phyloP scores from a whole-genome alignment of 108 stramenopile species.

The Cyclostephanos tholiformis region DNA sequence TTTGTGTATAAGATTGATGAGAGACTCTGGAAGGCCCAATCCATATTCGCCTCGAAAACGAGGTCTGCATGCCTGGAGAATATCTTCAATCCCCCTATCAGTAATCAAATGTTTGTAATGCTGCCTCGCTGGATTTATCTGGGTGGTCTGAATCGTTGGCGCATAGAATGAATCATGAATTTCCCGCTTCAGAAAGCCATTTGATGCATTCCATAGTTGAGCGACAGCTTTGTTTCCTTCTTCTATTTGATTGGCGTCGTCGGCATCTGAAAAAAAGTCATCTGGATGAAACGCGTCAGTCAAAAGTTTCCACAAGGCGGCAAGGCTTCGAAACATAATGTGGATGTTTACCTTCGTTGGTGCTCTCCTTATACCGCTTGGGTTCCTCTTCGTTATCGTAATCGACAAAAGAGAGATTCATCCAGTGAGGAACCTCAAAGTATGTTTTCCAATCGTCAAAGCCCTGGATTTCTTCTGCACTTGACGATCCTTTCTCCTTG shows the following conservation, averaged over 20 bases:
- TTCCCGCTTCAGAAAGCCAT: constrained; percentile 55
- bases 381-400: constrained; percentile 65
- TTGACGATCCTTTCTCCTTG: constrained; percentile 49
- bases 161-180: not conserved
- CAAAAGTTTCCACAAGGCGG: not conserved
- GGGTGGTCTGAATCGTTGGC: constrained; percentile 2
- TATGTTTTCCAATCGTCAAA: constrained; percentile 58
- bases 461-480: constrained; percentile 48
- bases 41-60: constrained; percentile 51
- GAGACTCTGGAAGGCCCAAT: constrained; percentile 38
- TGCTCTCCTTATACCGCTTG: constrained; percentile 39
- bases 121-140: constrained; percentile 28
- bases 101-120: constrained; percentile 72
- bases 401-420: constrained; percentile 83
- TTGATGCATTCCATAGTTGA: constrained; percentile 42
- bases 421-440: constrained; percentile 90
- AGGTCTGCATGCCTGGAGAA: constrained; percentile 85
- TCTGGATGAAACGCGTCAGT: not conserved
- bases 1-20: constrained; percentile 33
- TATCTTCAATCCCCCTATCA: constrained; percentile 77
- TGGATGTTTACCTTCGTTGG: constrained; percentile 13
- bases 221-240: constrained; percentile 14
- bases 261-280: constrained; percentile 2
- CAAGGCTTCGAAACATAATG: not conserved
- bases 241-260: constrained; percentile 10